Base-by-base conservation (phyloP, 2,329 filamentous ascomycete genomes). In the Phialemonium atrogriseum region DNA sequence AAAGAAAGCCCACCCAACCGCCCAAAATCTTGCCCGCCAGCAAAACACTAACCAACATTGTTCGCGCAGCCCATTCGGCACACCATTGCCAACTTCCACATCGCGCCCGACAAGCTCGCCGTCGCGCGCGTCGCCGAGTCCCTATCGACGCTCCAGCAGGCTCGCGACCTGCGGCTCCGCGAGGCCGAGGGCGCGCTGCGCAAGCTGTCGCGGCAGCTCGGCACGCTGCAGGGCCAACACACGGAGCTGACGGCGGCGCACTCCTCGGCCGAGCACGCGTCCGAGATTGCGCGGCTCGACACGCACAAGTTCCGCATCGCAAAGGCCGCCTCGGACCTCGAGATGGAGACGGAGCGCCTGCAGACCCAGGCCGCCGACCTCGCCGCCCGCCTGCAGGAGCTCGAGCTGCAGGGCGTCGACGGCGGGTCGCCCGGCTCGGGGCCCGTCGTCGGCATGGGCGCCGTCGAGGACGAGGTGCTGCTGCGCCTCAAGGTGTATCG, bases 41-140 rank as follows among this genome's bases (percentile, higher is more conserved):
- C 33, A 15, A 19, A 19, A 20, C 8, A 36, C 27, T 14, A 10
- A 37, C 46, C 45, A 49, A 43, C 26, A n/a, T n/a, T n/a, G n/a
- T 32, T 28, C 22, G 38, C 35, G 27, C 58, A 91, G 84, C 81
- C 95, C 52, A 94, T 98, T 62, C 73, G 80, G 53, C 83, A 93
- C 63, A 94, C 88, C 24, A 82, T 93, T 50, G 73, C 79, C 48
- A 94, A 95, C 69, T 98, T 98, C 77, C 91, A 94, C 65, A 94
- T 89, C 50, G 69, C 75, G 13, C 85, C 85, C 9, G 91, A 98
- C 68, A 91, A 87, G 52, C 68, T 77, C 43, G 84, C 84, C 39
- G 75, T 96, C 13, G 68, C 80, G 13, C 86, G 91, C 52, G 82
- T 96, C 53, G 77, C 77, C 55, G 84, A 88, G 55, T 89, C 85